Evolutionary conservation across 2,329 filamentous ascomycete species (phyloP), one percentile per base, ranked within the genome.

Genomic region (Colletotrichum sp.): DNA sequence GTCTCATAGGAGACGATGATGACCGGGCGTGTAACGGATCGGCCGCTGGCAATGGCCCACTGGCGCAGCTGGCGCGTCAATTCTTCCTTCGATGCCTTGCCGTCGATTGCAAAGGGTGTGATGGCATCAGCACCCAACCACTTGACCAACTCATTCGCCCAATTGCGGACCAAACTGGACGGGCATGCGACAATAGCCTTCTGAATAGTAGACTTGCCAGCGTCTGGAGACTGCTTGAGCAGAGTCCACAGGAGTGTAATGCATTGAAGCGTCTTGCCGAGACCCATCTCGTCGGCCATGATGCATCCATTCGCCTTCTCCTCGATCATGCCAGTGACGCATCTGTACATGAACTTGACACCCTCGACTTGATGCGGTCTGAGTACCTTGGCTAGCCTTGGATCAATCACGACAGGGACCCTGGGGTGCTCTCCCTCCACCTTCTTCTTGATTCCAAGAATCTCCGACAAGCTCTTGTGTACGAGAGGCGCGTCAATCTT

Each of bases 1-100:
- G 97, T 99, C 85, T 99, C 97, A 82, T 99, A 99, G 0, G 97
- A 99, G 57, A 99, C 96, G 75, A 99, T 99, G 68, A 99, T 94
- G 44, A 99, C 96, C 0, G 97, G 97, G 44, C 97, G 90, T 5
- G 96, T 97, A 26, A 99, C 93, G 15, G 95, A 89, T 65, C 98
- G 93, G n/a, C 97, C 97, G 36, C 92, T 95, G 6, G 96, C 92
- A 81, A 98, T 97, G 2, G 95, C 95, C 97, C 97, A 99, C 84
- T 99, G 97, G 49, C 95, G 93, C 78, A 99, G 90, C 82, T 99
- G 97, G 65, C 94, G 91, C 2, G 93, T 98, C 52, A 99, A 88
- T 81, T 99, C 97, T 80, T 98, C 95, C 82, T 99, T 99, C 0
- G 95, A 94, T 15, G 95, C 96, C 85, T 99, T 99, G 30, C 97